Evolutionary conservation across 164 flowering plant species (phyloP), one percentile per base, ranked within the genome.

Genomic region (Warburgia ugandensis): DNA sequence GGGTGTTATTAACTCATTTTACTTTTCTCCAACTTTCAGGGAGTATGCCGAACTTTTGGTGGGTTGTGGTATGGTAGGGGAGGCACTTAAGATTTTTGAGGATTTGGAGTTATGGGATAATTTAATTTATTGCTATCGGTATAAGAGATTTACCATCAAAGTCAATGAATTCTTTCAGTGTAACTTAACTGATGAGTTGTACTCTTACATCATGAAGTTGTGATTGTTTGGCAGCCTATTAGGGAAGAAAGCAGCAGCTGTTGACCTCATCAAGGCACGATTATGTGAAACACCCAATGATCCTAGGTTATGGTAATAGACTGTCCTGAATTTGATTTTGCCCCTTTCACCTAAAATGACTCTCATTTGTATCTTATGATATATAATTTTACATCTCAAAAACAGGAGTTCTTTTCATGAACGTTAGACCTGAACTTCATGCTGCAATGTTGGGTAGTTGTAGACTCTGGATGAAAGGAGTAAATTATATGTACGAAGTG

Each of bases 31-130:
- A 7, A 3, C 23, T 55, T 44, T 44, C 54, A 90, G 97, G 75
- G 94, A 92, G 57, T 79, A 77, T 71, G 97, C 81, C 21, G 87
- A 88, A 61, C 79, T 88, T 30, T 66, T 92, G 52, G 81, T 92
- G 29, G 58, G 86, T 32, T 78, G 78, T 70, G 92, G 97, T 56
- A 63, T 92, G 75, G 57, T 86, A 11, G 95, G 99, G 17, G 99
- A 92, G 62, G 95, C 99, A 8, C 54, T 88, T 42, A 81, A 68
- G 70, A 69, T 74, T 33, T 92, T 84, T 63, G 95, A 92, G 72
- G 80, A 78, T 48, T 68, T 88, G 29, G 97, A 92, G 67, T 67
- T 92, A n/a, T 92, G 99, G 99, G 94, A 92, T 62, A 86, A 79
- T 65, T 69, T 92, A n/a, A 92, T 92, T 48, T 59, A 67, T 41